Evolutionary conservation across 2,329 filamentous ascomycete species (phyloP), one percentile per base, ranked within the genome.

Genomic region (Nectriaceae sp.): DNA sequence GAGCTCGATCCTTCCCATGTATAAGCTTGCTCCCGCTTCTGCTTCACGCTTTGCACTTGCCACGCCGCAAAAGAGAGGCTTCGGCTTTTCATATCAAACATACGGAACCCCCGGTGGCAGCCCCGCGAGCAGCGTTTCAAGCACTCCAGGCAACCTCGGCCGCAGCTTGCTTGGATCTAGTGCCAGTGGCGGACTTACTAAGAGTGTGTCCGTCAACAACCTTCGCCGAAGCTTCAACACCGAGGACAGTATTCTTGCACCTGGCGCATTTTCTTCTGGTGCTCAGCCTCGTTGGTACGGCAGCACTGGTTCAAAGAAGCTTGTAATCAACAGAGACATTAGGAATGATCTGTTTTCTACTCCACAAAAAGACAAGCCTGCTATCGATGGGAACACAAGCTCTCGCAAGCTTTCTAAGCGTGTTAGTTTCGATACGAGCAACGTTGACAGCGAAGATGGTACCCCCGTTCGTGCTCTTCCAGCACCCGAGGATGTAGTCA

Each of bases 31-130:
- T 40, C 90, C 91, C 0, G 83, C 84, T 40, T 89, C 89, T 26
- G 85, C 89, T 8, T 87, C 88, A 19, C 87, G 91, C 40, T 85
- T 92, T 47, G n/a, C n/a, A n/a, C n/a, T n/a, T n/a, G 81, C 85
- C 22, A 96, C 91, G 0, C 91, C 92, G 1, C 89, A 91, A 59
- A 93, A 90, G 72, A 83, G 88, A 47, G 90, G 90, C 4, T 97
- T 90, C 65, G 93, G 93, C 3, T 96, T 97, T 67, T 91, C 88
- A 2, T 97, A 97, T 71, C 96, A 91, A 55, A 91, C 87, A 3
- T 96, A 96, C 61, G 90, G 90, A 38, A 92, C 88, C 2, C 91
- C 93, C 5, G 84, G 76, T 31, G 85, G 77, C 48, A 89, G 84
- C 57, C 82, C 81, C 19, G 81, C 87, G 4, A 84, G 86, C 64